Base-by-base conservation (phyloP, 2,329 filamentous ascomycete genomes). In the Ophiognomonia clavigignenti-juglandacearum region DNA sequence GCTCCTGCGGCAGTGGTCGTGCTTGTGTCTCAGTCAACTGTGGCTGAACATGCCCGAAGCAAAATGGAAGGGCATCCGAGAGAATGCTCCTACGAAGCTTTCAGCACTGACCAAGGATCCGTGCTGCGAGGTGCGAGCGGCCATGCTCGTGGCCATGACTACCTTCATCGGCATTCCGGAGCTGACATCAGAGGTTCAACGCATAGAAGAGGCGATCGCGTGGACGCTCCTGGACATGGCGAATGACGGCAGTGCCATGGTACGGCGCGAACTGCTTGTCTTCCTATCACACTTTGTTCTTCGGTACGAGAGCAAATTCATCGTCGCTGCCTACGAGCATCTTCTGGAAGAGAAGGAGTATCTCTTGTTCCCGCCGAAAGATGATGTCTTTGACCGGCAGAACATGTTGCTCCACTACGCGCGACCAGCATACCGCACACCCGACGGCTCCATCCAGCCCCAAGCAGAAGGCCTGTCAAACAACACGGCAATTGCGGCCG, bases 161-260 rank as follows among this genome's bases (percentile, higher is more conserved):
- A 93, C 87, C 4, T 96, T 98, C 69, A 71, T 98, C 19, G 92
- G 92, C 22, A 96, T 97, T 44, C 88, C 89, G 0, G 91, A 96
- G 61, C 69, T 96, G 55, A 96, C 91, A 1, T 85, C 95, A 54
- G 89, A 96, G 64, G 88, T 96, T 39, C 88, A 87, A 8, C 83
- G 88, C 51, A 89, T 93, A 48, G 93, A 98, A 64, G 91, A 96
- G 65, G 86, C 84, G 1, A 83, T 98, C 56, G 90, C 93, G 3
- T 87, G 88, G 71, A 88, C 89, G 11, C 80, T 97, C 35, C 76
- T 97, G 35, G 83, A 93, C 52, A 92, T 97, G 86, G 86, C 88
- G 19, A 88, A 89, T 47, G 93, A 98, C 65, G 93, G 92, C 27
- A 96, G 90, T 59, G 88, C 90, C 22, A 83, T 97, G 72, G 93